phyloP scores from a whole-genome alignment of 176 grass and related monocot genomes.

The Puya raimondii region DNA sequence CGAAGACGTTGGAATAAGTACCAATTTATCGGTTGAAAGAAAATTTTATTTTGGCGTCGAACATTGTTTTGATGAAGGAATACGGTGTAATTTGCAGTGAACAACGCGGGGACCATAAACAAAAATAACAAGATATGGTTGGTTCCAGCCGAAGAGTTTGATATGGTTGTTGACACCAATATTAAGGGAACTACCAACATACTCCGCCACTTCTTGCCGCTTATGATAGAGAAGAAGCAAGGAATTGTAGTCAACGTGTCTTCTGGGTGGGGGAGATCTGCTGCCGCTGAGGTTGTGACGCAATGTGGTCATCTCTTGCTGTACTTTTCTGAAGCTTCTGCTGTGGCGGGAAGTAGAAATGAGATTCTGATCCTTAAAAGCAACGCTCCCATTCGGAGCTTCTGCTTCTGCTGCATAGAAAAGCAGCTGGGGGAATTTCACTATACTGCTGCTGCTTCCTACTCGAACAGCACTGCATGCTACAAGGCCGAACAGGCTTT shows the following conservation, averaged over 20 bases:
- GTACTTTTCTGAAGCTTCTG: too few relatives aligned
- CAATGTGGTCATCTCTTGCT: not conserved
- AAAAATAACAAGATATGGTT: constrained; percentile 93
- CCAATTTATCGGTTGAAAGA: too few relatives aligned
- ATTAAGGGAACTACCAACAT: constrained; percentile 85
- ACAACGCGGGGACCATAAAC: constrained; percentile 94
- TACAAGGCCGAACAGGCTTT: too few relatives aligned
- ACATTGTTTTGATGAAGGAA: not conserved
- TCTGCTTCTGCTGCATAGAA: too few relatives aligned
- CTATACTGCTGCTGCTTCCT: too few relatives aligned
- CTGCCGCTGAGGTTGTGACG: constrained; percentile 61
- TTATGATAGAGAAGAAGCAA: constrained; percentile 84
- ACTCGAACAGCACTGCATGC: too few relatives aligned
- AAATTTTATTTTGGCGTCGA: not conserved
- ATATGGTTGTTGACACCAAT: constrained; percentile 87
- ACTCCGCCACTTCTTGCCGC: constrained; percentile 83
- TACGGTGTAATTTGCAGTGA: constrained; percentile 44
- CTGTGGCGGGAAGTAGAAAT: too few relatives aligned
- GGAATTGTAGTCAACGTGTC: constrained; percentile 88
- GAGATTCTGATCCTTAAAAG: too few relatives aligned
- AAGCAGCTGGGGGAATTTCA: too few relatives aligned
- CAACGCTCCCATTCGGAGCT: too few relatives aligned
- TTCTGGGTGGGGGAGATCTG: constrained; percentile 96
- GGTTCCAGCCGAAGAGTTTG: constrained; percentile 89
- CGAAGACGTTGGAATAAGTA: too few relatives aligned